phyloP scores from a whole-genome alignment of 257 asterid genomes.

The Nicotiana paniculata region DNA sequence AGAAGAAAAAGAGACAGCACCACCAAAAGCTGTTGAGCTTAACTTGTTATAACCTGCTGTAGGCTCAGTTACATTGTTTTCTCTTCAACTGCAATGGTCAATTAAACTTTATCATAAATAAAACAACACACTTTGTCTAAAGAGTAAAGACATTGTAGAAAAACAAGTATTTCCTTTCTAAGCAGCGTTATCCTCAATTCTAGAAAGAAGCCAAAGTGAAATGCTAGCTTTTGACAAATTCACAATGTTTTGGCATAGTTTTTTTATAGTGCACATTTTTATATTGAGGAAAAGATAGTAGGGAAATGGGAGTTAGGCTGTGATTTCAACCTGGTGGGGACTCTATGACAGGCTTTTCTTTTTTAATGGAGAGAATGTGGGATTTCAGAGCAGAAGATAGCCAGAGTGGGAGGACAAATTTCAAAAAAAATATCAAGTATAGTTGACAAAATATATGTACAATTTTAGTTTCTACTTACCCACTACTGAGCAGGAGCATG shows the following conservation, averaged over 20 bases:
- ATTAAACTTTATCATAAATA: not conserved
- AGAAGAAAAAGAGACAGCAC: not conserved
- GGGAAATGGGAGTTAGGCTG: conserved; percentile 23
- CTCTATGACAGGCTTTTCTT: conserved; percentile 35
- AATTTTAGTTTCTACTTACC: not conserved
- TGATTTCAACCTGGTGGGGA: conserved; percentile 43
- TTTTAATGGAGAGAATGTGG: conserved; percentile 31
- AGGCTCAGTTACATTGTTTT: not conserved
- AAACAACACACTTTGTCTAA: not conserved
- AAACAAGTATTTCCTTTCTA: conserved; percentile 12
- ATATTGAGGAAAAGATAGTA: conserved; percentile 5
- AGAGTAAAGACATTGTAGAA: not conserved
- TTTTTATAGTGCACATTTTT: not conserved
- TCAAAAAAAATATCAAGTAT: conserved; percentile 4
- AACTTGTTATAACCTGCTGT: not conserved
- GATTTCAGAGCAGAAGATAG: conserved; percentile 23
- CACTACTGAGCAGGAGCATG: not conserved
- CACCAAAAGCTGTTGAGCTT: not conserved
- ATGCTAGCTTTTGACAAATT: conserved; percentile 24
- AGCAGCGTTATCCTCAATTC: conserved; percentile 15
- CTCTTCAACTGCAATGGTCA: not conserved
- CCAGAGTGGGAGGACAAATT: conserved; percentile 23
- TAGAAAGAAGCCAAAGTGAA: conserved; percentile 32
- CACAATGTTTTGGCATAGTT: conserved; percentile 27
- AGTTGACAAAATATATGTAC: not conserved